Conservation (phyloP, 1,139 yeast species). For the Casaregolazyma lundiana region DNA sequence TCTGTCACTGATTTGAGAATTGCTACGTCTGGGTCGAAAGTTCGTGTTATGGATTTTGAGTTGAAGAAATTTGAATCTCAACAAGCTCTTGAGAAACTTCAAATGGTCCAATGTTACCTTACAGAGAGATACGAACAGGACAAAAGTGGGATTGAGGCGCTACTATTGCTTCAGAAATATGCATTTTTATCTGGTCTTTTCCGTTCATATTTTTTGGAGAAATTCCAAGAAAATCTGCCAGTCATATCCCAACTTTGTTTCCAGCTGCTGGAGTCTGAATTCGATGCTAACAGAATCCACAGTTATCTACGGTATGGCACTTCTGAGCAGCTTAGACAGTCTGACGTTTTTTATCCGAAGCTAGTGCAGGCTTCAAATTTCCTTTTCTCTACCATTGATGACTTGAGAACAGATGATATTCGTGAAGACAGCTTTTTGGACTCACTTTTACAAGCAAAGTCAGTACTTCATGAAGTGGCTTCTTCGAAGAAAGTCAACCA, state of each 20-base stretch:
- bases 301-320: conserved; percentile 15
- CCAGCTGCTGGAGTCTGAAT: conserved; percentile 17
- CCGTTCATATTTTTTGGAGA: conserved; percentile 16
- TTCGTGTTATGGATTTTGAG: conserved; percentile 26
- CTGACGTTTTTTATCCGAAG: conserved; percentile 2
- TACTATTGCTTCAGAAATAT: conserved; percentile 18
- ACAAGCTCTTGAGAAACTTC: conserved; percentile 29
- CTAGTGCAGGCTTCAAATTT: conserved; percentile 15
- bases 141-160: conserved; percentile 21
- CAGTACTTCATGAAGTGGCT: not conserved
- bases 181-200: conserved; percentile 14
- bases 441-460: conserved; percentile 1
- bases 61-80: conserved; percentile 26
- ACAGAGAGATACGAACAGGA: conserved; percentile 23
- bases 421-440: conserved; percentile 16
- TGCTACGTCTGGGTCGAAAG: conserved; percentile 20
- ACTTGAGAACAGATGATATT: conserved; percentile 17
- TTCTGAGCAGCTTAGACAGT: conserved; percentile 16
- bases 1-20: not conserved
- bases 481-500: conserved; percentile 2
- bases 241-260: conserved; percentile 17
- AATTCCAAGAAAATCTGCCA: conserved; percentile 12
- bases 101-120: conserved; percentile 26
- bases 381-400: conserved; percentile 16
- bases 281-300: conserved; percentile 14